These are phyloP conservation scores for Mimosa pudica DNA, from an alignment of 306 rosid species.

Conservation along the genomic window DNA sequence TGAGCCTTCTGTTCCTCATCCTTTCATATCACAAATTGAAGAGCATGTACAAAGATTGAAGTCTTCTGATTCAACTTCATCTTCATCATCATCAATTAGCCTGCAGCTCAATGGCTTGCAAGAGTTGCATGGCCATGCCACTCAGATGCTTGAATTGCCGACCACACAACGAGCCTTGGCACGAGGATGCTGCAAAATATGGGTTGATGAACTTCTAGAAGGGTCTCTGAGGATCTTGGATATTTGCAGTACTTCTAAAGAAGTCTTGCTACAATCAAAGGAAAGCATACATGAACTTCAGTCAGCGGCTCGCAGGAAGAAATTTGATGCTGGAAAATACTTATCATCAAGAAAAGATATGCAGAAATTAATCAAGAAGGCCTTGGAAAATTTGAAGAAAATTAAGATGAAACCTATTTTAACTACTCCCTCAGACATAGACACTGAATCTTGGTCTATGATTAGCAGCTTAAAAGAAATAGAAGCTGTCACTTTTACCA, in stretches of 20 bases:
- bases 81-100: constrained; percentile 28
- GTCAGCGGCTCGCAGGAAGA: constrained; percentile 22
- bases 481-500: constrained; percentile 24
- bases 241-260: constrained; percentile 31
- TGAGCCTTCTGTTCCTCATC: constrained; percentile 33
- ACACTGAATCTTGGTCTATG: constrained; percentile 11
- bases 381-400: constrained; percentile 26
- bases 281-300: constrained; percentile 36
- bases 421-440: constrained; percentile 19
- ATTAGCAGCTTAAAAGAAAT: constrained; percentile 35
- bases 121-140: constrained; percentile 24
- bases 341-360: constrained; percentile 36
- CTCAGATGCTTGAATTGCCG: constrained; percentile 26
- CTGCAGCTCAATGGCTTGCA: constrained; percentile 25
- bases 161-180: constrained; percentile 1
- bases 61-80: constrained; percentile 30
- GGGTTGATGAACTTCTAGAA: constrained; percentile 11
- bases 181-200: not conserved
- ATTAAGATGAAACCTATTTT: constrained; percentile 4
- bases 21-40: constrained; percentile 30
- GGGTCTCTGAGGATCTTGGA: constrained; percentile 33
- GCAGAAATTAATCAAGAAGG: constrained; percentile 40
- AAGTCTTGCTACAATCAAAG: constrained; percentile 28
- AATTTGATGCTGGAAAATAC: constrained; percentile 27
- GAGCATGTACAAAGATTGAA: constrained; percentile 35